Conservation (phyloP, 768 basidiomycete genomes). For the Mycena leptocephala region DNA sequence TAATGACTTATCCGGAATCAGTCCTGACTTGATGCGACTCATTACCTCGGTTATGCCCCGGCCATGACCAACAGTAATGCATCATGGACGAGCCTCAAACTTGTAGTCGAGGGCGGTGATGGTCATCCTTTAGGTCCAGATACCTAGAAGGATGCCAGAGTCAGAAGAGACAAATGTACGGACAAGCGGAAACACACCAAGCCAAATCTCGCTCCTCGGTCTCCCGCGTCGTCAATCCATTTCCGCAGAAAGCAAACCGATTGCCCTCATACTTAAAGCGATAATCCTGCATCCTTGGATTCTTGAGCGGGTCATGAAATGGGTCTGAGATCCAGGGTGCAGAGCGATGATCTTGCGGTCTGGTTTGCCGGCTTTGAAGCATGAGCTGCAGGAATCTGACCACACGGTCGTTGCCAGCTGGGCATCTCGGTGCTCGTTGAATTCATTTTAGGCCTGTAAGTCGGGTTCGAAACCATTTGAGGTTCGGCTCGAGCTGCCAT, state of each 20-base stretch:
- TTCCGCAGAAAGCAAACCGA: not conserved
- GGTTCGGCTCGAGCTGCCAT: not conserved
- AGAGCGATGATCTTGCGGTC: not conserved
- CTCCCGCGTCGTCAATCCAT: not conserved
- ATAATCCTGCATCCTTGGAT: conserved; percentile 1
- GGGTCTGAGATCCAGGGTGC: not conserved
- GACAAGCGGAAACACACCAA: not conserved
- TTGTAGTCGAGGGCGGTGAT: not conserved
- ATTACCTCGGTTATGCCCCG: not conserved
- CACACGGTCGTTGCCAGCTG: not conserved
- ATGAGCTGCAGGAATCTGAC: not conserved
- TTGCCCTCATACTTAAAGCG: not conserved
- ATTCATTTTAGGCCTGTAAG: not conserved
- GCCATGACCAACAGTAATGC: not conserved
- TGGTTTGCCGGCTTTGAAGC: not conserved
- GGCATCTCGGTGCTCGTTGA: conserved; percentile 1
- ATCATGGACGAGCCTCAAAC: not conserved
- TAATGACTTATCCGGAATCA: too few relatives aligned
- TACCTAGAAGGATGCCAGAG: not conserved
- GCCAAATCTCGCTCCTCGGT: not conserved
- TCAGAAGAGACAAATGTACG: not conserved
- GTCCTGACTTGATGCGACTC: not conserved
- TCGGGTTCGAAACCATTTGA: not conserved
- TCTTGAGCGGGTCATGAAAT: not conserved
- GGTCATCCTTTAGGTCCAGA: not conserved